Conservation (phyloP, 345 rosid genomes). For the Hibiscus syriacus region DNA sequence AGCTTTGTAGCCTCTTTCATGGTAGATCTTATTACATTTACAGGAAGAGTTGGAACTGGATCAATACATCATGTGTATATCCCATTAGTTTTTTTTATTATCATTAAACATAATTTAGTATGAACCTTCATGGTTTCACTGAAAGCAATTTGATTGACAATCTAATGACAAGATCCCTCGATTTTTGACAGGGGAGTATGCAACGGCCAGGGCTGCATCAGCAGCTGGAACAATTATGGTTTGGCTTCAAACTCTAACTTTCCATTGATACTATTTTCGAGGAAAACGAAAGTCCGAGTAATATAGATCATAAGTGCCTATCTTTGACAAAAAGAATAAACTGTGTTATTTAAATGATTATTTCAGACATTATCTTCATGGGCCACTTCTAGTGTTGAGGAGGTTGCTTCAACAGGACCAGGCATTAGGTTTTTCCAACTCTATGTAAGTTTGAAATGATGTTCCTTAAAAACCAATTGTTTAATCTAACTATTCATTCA, state of each 20-base stretch:
- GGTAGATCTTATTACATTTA: not conserved
- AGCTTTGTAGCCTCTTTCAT: not conserved
- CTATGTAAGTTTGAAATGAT: not conserved
- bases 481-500: not conserved
- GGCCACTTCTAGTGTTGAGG: constrained; percentile 93
- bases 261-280: not conserved
- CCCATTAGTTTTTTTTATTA: not conserved
- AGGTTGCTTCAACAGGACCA: constrained; percentile 91
- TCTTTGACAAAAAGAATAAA: not conserved
- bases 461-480: not conserved
- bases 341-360: not conserved
- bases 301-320: not conserved
- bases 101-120: not conserved
- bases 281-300: not conserved
- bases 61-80: not conserved
- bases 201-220: constrained; percentile 82
- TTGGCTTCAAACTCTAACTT: not conserved
- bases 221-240: constrained; percentile 49
- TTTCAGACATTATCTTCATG: constrained; percentile 78
- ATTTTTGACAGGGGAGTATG: constrained; percentile 63
- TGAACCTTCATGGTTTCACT: not conserved
- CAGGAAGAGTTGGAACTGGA: not conserved
- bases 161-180: not conserved
- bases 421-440: constrained; percentile 32
- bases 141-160: not conserved